Evolutionary conservation across 495 filamentous ascomycete species (phyloP).

Genomic region (Lepidopterella palustris): DNA sequence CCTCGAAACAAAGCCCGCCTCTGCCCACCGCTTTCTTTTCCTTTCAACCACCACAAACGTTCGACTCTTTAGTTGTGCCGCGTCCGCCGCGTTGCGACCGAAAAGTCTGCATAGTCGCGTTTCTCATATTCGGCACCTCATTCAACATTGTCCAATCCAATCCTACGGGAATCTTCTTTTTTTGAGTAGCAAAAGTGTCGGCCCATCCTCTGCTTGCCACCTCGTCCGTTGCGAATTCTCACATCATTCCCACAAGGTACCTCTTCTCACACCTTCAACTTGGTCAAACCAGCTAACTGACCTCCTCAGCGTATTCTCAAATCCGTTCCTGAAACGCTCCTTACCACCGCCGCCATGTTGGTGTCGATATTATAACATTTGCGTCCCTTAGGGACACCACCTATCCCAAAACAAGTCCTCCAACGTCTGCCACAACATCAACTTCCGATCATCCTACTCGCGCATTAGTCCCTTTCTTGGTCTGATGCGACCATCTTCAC

Average conservation of each 20-base stretch:
- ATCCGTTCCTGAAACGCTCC: slow-evolving; percentile 23
- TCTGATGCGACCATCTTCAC: neutral
- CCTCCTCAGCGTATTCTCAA: slow-evolving; percentile 5
- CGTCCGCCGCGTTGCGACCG: neutral
- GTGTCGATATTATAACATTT: slow-evolving; percentile 30
- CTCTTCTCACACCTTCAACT: neutral
- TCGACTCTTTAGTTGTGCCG: neutral
- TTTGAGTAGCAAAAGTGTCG: slow-evolving; percentile 1
- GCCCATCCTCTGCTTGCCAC: slow-evolving; percentile 20
- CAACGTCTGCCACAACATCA: neutral
- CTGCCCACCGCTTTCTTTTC: neutral
- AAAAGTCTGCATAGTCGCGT: too few species aligned
- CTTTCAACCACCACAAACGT: neutral
- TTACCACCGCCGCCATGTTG: slow-evolving; percentile 27
- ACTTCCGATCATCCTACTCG: neutral
- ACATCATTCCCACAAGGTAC: slow-evolving; percentile 26
- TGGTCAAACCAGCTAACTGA: slow-evolving; percentile 9
- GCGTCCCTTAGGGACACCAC: slow-evolving; percentile 35
- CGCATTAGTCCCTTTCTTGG: neutral
- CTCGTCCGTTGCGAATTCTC: slow-evolving; percentile 21
- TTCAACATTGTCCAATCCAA: neutral
- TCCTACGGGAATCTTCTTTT: neutral
- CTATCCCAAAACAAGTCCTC: neutral
- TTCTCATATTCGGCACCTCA: neutral
- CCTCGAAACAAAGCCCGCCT: neutral